Percentiles rank a stretch among this genome's conserved stretches.
phyloP scores from a whole-genome alignment of 441 rosid genomes.

The Sinapis alba region DNA sequence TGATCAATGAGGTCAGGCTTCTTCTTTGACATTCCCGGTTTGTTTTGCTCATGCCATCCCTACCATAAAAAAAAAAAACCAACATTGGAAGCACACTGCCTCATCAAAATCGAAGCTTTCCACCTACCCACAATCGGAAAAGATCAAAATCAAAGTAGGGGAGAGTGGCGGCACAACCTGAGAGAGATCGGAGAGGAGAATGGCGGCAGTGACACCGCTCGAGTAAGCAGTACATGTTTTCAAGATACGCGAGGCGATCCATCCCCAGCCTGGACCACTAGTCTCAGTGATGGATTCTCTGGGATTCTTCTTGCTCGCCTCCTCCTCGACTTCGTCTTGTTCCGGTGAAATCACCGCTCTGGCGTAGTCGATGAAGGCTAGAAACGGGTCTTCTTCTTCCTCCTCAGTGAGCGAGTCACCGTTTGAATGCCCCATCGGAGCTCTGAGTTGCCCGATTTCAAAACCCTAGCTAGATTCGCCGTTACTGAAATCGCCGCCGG shows the following conservation, averaged over 20 bases:
- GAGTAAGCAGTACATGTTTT: conserved; percentile 82
- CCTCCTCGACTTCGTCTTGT: conserved; percentile 39
- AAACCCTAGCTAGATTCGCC: conserved; percentile 38
- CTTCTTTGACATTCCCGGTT: conserved; percentile 57
- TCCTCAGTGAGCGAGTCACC: conserved; percentile 42
- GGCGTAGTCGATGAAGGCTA: conserved; percentile 70
- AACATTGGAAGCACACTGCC: conserved; percentile 2
- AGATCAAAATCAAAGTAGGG: conserved; percentile 1
- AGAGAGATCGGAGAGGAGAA: conserved; percentile 81
- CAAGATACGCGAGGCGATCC: conserved; percentile 76
- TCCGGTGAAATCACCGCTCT: conserved; percentile 53
- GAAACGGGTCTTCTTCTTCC: conserved; percentile 58
- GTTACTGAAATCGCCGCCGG: conserved; percentile 16
- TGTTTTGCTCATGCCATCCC: conserved; percentile 88
- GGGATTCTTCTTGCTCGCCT: conserved; percentile 20
- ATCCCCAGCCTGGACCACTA: conserved; percentile 75
- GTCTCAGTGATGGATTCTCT: conserved; percentile 33
- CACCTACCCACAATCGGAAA: background rate
- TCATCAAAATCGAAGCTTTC: conserved; percentile 13
- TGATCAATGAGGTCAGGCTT: conserved; percentile 68
- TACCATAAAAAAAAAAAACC: conserved; percentile 21
- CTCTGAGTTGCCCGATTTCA: conserved; percentile 10
- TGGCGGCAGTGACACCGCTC: conserved; percentile 86
- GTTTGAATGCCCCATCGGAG: conserved; percentile 20
- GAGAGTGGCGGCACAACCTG: conserved; percentile 53